Conservation (phyloP, 2,329 filamentous ascomycete species). For the Pseudocercospora fijiensis region DNA sequence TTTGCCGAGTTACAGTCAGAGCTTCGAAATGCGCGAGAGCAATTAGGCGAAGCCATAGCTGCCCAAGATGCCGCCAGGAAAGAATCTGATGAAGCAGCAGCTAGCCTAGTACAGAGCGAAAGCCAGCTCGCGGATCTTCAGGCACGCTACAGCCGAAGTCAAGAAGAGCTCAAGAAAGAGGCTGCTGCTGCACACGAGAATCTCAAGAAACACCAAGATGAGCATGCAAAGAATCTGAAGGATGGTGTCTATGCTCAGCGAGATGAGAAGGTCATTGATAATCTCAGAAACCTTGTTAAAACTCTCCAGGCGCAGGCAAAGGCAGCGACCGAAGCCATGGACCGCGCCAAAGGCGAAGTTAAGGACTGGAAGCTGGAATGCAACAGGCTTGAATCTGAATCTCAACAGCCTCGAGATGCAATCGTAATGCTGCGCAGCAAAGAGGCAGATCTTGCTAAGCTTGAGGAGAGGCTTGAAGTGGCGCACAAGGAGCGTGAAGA, state of each 20-base stretch:
- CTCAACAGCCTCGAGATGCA: conserved; percentile 21
- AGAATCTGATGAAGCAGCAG: conserved; percentile 44
- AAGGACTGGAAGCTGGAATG: conserved; percentile 37
- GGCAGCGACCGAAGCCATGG: conserved; percentile 55
- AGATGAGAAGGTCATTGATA: conserved; percentile 54
- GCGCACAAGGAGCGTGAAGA: conserved; percentile 31
- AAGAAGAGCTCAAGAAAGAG: conserved; percentile 44
- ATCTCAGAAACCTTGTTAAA: conserved; percentile 57
- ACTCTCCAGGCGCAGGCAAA: conserved; percentile 55
- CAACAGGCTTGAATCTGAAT: conserved; percentile 35
- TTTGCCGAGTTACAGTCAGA: conserved; percentile 40
- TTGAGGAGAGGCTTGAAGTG: conserved; percentile 37
- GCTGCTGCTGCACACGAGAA: conserved; percentile 33
- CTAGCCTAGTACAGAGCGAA: conserved; percentile 29
- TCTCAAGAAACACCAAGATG: conserved; percentile 42
- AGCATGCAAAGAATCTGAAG: conserved; percentile 48
- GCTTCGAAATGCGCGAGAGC: conserved; percentile 32
- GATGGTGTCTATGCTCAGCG: conserved; percentile 50
- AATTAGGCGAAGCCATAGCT: conserved; percentile 37
- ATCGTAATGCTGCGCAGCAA: conserved; percentile 23
- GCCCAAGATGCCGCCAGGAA: conserved; percentile 42
- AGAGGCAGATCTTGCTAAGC: conserved; percentile 20
- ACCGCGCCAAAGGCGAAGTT: conserved; percentile 49
- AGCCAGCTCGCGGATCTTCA: conserved; percentile 59
- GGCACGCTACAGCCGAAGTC: conserved; percentile 16